Percentiles rank a stretch among this genome's conserved stretches.
These are phyloP conservation scores for Aureobasidium leucospermi DNA, from an alignment of 2,329 filamentous ascomycete genomes.

Conservation along the genomic window DNA sequence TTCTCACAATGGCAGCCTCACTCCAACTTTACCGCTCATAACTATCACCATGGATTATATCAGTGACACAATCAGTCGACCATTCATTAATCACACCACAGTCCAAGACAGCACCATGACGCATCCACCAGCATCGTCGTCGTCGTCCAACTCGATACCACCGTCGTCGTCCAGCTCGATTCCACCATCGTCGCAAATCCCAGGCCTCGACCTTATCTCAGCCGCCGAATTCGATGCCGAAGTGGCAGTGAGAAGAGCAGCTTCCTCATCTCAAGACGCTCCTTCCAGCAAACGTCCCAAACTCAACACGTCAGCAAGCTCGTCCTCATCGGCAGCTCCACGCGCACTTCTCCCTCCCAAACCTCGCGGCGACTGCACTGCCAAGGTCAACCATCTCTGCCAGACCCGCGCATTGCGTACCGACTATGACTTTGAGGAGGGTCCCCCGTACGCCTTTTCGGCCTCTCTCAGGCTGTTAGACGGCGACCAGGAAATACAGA, in stretches of 20 bases:
- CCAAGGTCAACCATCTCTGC: conserved; percentile 4
- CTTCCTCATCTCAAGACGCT: background rate
- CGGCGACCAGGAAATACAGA: conserved; percentile 1
- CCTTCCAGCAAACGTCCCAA: background rate
- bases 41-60: background rate
- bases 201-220: conserved; percentile 1
- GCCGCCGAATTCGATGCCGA: background rate
- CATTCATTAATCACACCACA: background rate
- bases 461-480: background rate
- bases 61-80: background rate
- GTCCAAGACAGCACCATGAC: background rate
- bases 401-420: background rate
- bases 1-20: background rate
- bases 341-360: conserved; percentile 1
- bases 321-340: background rate
- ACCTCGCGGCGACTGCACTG: background rate
- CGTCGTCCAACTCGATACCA: background rate
- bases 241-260: background rate
- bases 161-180: background rate
- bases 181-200: background rate
- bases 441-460: background rate
- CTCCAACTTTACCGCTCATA: background rate
- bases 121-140: background rate
- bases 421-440: conserved; percentile 7
- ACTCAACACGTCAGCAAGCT: background rate